Evolutionary conservation across 805 yeast genomes (phyloP).

Genomic region (Nakazawaea populi): DNA sequence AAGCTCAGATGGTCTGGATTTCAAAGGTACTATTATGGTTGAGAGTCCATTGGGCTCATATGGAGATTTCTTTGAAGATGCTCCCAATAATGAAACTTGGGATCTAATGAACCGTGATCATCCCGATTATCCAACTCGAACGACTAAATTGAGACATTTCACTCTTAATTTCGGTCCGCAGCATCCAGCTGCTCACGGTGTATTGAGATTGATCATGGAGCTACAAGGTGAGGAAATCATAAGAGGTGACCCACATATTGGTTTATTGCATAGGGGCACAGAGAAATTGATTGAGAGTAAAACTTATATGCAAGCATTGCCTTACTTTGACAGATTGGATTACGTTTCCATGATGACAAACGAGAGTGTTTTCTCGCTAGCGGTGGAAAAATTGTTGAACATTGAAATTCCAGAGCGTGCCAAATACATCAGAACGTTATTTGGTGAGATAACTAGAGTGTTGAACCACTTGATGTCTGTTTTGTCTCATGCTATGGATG

Average conservation of each 20-base stretch:
- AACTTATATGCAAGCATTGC: constrained; percentile 83
- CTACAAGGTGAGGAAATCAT: constrained; percentile 85
- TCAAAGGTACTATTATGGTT: constrained; percentile 17
- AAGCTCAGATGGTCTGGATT: neutral
- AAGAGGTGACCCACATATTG: constrained; percentile 85
- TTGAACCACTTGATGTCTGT: constrained; percentile 85
- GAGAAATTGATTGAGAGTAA: constrained; percentile 83
- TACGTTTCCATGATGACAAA: constrained; percentile 88
- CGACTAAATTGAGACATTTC: constrained; percentile 70
- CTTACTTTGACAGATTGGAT: constrained; percentile 83
- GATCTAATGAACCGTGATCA: constrained; percentile 27
- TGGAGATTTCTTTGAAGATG: constrained; percentile 25
- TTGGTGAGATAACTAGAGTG: constrained; percentile 81
- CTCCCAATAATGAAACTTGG: constrained; percentile 30
- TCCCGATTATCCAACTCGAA: constrained; percentile 28
- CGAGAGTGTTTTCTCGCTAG: constrained; percentile 78
- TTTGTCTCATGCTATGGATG: constrained; percentile 87
- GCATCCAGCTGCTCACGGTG: constrained; percentile 95
- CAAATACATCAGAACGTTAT: constrained; percentile 77
- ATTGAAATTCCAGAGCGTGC: constrained; percentile 83
- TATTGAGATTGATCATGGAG: constrained; percentile 78
- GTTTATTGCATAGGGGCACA: constrained; percentile 82
- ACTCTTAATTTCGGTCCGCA: constrained; percentile 91
- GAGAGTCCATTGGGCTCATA: constrained; percentile 38
- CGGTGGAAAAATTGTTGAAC: constrained; percentile 79